Conservation (phyloP, 139 green algal species). For the Chlorella ohadii region DNA sequence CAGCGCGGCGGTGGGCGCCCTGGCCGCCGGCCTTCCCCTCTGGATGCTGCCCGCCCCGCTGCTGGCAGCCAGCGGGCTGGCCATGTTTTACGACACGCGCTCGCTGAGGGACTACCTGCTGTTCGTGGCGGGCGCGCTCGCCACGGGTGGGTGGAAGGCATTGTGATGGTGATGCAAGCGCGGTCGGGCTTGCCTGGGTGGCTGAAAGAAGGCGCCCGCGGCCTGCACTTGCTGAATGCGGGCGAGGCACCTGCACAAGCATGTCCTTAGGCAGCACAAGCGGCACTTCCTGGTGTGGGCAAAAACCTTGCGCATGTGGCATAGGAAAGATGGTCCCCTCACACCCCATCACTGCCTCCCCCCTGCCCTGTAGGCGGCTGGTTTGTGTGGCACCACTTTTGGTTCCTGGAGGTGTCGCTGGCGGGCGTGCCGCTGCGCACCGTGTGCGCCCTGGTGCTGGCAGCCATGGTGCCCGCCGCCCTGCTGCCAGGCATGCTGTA, state of each 20-base stretch:
- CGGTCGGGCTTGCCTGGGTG: no score
- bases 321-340: no score
- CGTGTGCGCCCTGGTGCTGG: slow-evolving; percentile 77
- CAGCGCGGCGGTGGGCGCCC: slow-evolving; percentile 50
- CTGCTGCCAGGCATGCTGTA: slow-evolving; percentile 78
- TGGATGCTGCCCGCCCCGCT: slow-evolving; percentile 85
- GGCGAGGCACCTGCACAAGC: no score
- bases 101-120: slow-evolving; percentile 81
- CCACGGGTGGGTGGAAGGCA: slow-evolving; percentile 10
- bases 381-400: slow-evolving; percentile 86
- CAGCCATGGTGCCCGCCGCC: slow-evolving; percentile 73
- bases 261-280: no score
- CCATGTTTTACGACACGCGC: slow-evolving; percentile 83
- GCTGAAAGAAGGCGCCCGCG: no score
- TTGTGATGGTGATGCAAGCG: no score
- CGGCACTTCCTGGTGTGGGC: no score
- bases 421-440: slow-evolving; percentile 66
- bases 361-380: slow-evolving; percentile 47
- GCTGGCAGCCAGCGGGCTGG: slow-evolving; percentile 81
- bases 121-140: slow-evolving; percentile 72
- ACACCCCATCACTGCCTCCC: not conserved
- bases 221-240: no score
- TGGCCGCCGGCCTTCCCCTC: slow-evolving; percentile 81
- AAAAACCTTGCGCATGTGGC: no score
- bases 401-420: slow-evolving; percentile 81